phyloP scores from a whole-genome alignment of 345 rosid species.

The Citrus maxima region DNA sequence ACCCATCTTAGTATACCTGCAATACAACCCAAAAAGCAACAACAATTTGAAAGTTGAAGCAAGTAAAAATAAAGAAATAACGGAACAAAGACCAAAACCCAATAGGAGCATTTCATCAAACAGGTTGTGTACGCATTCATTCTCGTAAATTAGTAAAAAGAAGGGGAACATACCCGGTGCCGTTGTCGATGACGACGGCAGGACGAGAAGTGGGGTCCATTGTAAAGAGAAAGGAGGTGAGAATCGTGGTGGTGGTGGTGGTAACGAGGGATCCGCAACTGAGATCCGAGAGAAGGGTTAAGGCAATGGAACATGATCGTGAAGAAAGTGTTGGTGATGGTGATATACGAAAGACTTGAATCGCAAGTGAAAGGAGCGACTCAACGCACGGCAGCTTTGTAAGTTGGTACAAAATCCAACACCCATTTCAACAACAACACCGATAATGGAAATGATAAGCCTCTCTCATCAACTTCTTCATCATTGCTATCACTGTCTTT shows the following conservation, averaged over 20 bases:
- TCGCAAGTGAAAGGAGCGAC: slow-evolving; percentile 50
- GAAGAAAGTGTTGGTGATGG: slow-evolving; percentile 12
- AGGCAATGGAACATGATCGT: slow-evolving; percentile 49
- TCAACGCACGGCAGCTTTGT: slow-evolving; percentile 26
- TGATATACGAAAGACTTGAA: slow-evolving; percentile 31
- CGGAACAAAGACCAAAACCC: too few relatives aligned
- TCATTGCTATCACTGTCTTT: slow-evolving; percentile 4
- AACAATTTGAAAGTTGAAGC: not conserved
- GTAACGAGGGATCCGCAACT: slow-evolving; percentile 45
- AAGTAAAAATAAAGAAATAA: too few relatives aligned
- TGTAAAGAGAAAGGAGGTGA: slow-evolving; percentile 7
- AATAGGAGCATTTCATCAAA: slow-evolving; percentile 38
- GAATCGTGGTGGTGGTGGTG: slow-evolving; percentile 4
- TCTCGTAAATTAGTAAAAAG: not conserved
- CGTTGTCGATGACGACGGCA: slow-evolving; percentile 96
- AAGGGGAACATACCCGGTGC: slow-evolving; percentile 71
- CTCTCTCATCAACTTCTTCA: slow-evolving; percentile 12
- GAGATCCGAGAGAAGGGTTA: slow-evolving; percentile 46
- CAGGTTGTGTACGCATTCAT: slow-evolving; percentile 1
- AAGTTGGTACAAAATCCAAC: slow-evolving; percentile 18
- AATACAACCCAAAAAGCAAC: slow-evolving; percentile 11
- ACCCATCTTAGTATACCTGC: slow-evolving; percentile 93
- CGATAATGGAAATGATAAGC: not conserved
- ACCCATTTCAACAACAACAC: slow-evolving; percentile 29
- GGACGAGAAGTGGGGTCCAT: slow-evolving; percentile 97